phyloP scores from a whole-genome alignment of 805 yeast genomes.

The Lipomyces yamadae region DNA sequence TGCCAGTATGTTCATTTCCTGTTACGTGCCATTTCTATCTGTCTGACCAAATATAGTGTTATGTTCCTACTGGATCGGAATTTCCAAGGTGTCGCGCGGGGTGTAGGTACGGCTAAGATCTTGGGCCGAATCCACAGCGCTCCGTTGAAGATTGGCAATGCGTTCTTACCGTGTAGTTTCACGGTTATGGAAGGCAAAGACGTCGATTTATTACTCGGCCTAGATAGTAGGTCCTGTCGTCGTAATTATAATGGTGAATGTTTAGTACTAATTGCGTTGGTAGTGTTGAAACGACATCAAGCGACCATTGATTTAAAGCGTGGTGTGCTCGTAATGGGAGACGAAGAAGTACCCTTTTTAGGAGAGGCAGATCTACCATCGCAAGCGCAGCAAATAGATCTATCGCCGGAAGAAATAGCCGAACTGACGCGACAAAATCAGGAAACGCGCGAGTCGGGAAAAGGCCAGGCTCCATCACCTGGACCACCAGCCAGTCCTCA shows the following conservation, averaged over 20 bases:
- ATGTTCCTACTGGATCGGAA: conserved; percentile 76
- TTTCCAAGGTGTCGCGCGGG: conserved; percentile 80
- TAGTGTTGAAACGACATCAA: conserved; percentile 80
- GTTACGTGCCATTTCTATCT: background rate
- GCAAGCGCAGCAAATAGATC: conserved; percentile 39
- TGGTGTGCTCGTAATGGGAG: conserved; percentile 72
- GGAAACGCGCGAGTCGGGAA: background rate
- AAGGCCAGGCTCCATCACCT: conserved; percentile 1
- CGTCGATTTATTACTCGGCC: conserved; percentile 76
- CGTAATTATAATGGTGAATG: background rate
- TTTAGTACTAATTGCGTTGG: background rate
- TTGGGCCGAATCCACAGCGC: conserved; percentile 87
- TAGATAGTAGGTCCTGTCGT: conserved; percentile 54
- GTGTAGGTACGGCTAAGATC: conserved; percentile 83
- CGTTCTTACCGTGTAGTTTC: conserved; percentile 68
- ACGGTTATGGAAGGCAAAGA: conserved; percentile 64
- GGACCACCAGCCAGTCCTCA: background rate
- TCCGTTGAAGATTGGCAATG: conserved; percentile 75
- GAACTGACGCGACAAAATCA: conserved; percentile 6
- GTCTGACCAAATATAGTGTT: conserved; percentile 43
- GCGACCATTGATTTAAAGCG: conserved; percentile 75
- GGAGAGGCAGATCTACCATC: conserved; percentile 71
- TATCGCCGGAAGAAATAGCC: conserved; percentile 16
- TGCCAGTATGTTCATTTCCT: conserved; percentile 52
- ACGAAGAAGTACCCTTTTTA: conserved; percentile 71